Base-by-base conservation (phyloP, 192 early-diverging fungal genomes). In the Linnemannia exigua region DNA sequence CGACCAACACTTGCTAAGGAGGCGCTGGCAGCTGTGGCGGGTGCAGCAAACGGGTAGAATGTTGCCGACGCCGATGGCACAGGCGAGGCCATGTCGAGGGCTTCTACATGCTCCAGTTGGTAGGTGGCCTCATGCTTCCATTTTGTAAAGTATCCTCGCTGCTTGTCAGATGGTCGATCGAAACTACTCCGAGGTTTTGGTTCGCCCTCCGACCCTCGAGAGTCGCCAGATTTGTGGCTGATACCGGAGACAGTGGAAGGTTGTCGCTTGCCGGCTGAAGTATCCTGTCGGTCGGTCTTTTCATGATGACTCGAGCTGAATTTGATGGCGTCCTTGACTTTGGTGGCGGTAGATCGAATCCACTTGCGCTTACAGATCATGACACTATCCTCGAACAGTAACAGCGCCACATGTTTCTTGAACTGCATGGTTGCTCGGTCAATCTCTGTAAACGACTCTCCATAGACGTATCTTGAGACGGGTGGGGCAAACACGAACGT, bases 321-420 rank as follows among this genome's bases (percentile, higher is more conserved):
- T 36, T 78, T 79, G 37, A 88, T 85, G 3, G 75, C 88, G 52
- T 85, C 88, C 63, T 85, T 82, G 25, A 88, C 76, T 31, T 88
- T 88, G n/a, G 79, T 71, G 5, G 77, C 71, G 7, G 88, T 79
- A 76, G 81, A 85, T 28, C 88, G 79, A 11, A 88, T 68, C 92
- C 92, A 95, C 38, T 93, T 91, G 50, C 93, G 90, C 77, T 95
- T 94, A 51, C 92, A 92, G 41, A 94, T 90, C n/a, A 95, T 88
- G 44, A 95, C 87, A 41, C 88, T 90, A 50, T 93, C 92, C 74
- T 93, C 92, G 67, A 95, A 95, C 12, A 95, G 88, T 22, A 95
- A 84, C 66, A 93, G 87, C 44, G 90, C 92, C 37, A 94, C 90
- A 68, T 92, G 90, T 44, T 91, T 90, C 88, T 92, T 93, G 58